A percentile compares a stretch with the other conserved stretches of the same genome.
phyloP scores from a whole-genome alignment of 768 basidiomycete genomes.

The Serpula lacrymans region DNA sequence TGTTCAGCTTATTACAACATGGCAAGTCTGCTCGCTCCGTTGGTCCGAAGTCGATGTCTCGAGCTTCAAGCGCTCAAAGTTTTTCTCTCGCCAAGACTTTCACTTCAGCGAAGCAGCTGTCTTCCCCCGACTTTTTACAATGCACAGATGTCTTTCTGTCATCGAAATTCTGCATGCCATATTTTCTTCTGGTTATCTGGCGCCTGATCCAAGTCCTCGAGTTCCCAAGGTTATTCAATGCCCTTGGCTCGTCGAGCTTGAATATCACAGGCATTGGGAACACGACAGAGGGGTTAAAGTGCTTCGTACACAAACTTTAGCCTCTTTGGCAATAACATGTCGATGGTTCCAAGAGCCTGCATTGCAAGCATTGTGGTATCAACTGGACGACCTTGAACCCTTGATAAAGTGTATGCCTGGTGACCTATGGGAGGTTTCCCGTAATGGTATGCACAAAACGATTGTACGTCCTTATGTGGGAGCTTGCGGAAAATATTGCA shows the following conservation, averaged over 20 bases:
- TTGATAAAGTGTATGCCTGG: constrained; percentile 28
- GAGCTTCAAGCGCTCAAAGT: too few relatives aligned
- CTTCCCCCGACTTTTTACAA: too few relatives aligned
- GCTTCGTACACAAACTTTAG: too few relatives aligned
- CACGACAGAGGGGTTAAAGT: too few relatives aligned
- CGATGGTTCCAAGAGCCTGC: constrained; percentile 8
- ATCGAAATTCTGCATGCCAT: constrained; percentile 30
- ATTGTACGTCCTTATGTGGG: neutral
- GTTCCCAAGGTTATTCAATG: too few relatives aligned
- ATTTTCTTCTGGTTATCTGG: constrained; percentile 25
- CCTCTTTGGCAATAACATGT: constrained; percentile 11
- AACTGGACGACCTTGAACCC: constrained; percentile 27
- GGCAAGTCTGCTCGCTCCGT: too few relatives aligned
- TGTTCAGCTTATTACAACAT: too few relatives aligned
- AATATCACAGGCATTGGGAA: too few relatives aligned
- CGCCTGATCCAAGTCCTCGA: constrained; percentile 15
- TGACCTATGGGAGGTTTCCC: constrained; percentile 29
- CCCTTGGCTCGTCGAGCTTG: too few relatives aligned
- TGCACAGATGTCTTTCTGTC: constrained; percentile 31
- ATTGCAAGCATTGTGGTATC: constrained; percentile 27
- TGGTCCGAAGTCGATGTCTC: too few relatives aligned
- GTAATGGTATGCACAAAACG: constrained; percentile 20
- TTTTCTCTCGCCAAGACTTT: too few relatives aligned
- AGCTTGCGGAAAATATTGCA: neutral
- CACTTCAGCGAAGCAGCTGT: too few relatives aligned